Evolutionary conservation across 257 asterid genomes (phyloP).

Genomic region (Mentha longifolia): DNA sequence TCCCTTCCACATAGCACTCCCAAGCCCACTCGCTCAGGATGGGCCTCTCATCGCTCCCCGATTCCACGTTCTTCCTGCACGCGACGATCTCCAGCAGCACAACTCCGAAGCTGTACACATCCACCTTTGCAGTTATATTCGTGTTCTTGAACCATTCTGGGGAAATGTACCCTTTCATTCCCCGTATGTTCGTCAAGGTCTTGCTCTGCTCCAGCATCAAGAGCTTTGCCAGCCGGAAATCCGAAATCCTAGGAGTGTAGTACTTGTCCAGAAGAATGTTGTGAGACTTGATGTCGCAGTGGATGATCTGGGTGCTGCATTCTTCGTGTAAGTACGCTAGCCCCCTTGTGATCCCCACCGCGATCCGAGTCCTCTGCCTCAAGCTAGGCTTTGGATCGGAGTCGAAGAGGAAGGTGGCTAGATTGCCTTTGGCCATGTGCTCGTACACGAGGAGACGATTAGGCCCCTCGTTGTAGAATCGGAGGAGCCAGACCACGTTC

Average conservation of each 20-base stretch:
- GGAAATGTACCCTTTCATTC: no score
- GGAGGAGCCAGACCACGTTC: conserved; percentile 59
- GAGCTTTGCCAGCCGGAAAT: conserved; percentile 62
- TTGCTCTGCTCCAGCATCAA: no score
- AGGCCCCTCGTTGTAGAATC: conserved; percentile 55
- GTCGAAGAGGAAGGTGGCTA: conserved; percentile 44
- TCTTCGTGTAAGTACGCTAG: conserved; percentile 56
- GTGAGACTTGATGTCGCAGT: conserved; percentile 65
- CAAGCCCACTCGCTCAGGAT: no score
- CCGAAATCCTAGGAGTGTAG: conserved; percentile 68
- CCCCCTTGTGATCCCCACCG: conserved; percentile 55
- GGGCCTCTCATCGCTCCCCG: no score
- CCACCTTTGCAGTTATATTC: no score
- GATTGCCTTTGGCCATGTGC: conserved; percentile 51
- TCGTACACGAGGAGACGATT: no score
- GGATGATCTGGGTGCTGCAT: conserved; percentile 58
- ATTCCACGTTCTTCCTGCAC: no score
- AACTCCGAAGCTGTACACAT: no score
- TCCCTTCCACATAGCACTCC: no score
- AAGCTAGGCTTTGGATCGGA: conserved; percentile 49
- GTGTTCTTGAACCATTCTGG: no score
- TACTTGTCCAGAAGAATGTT: conserved; percentile 61
- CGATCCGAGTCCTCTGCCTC: conserved; percentile 53
- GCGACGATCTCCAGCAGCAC: no score
- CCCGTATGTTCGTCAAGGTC: no score